These are phyloP conservation scores for Hibiscus tridactylites DNA, from an alignment of 345 rosid species.

Conservation along the genomic window DNA sequence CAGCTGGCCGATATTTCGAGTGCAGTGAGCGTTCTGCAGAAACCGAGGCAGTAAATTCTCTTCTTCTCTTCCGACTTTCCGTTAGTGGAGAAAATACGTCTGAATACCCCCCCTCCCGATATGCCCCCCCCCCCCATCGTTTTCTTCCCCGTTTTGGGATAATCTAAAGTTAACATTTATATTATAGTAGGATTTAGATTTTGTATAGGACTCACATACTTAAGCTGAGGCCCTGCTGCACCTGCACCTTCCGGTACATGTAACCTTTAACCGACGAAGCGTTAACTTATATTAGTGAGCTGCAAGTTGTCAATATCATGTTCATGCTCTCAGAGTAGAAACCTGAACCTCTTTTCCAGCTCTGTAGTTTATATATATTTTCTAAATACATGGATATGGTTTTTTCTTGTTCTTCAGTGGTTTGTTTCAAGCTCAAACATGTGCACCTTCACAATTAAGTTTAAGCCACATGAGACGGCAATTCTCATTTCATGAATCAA, in stretches of 20 bases:
- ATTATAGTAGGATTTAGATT: constrained; percentile 6
- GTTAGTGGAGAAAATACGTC: neutral
- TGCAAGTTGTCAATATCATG: constrained; percentile 7
- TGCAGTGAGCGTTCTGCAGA: constrained; percentile 43
- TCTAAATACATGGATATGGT: neutral
- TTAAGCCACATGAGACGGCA: neutral
- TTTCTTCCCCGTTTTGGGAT: neutral
- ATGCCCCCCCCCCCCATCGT: too few relatives aligned
- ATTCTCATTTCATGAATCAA: neutral
- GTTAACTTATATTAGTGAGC: neutral
- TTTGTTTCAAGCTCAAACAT: neutral
- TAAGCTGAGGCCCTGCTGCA: neutral
- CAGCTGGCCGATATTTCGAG: constrained; percentile 57
- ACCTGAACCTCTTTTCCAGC: neutral
- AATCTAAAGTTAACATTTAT: neutral
- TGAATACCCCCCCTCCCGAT: neutral
- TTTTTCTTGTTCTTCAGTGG: neutral
- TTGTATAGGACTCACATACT: constrained; percentile 10
- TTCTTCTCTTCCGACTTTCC: neutral
- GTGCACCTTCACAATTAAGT: neutral
- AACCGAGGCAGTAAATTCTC: constrained; percentile 25
- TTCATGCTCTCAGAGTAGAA: neutral
- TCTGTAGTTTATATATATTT: neutral
- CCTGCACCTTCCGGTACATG: neutral
- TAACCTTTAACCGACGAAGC: neutral